A percentile compares a stretch with the other conserved stretches of the same genome.
phyloP scores from a whole-genome alignment of 1,284 basidiomycete genomes.

The Naganishia sp. region DNA sequence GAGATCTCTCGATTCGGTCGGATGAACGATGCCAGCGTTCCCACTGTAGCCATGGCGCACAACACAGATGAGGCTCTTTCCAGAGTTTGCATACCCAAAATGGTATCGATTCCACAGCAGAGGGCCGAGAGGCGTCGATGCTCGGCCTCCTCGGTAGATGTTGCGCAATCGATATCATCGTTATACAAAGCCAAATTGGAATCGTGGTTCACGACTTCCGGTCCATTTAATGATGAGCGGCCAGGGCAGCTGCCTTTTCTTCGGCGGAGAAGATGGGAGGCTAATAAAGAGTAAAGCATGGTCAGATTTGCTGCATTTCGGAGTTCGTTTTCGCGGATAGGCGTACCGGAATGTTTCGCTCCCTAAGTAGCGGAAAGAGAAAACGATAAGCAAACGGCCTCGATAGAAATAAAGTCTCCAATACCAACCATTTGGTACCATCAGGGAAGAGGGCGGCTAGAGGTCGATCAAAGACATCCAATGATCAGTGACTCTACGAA shows the following conservation, averaged over 20 bases:
- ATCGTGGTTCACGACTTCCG: not conserved
- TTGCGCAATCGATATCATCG: conserved; percentile 7
- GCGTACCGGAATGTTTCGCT: conserved; percentile 55
- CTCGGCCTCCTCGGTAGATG: too few relatives aligned
- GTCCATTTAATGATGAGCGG: conserved; percentile 36
- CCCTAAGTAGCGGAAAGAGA: conserved; percentile 39
- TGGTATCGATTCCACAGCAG: too few relatives aligned
- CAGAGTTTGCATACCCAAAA: too few relatives aligned
- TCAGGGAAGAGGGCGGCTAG: conserved; percentile 74
- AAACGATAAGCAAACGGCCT: conserved; percentile 12
- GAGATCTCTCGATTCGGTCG: too few relatives aligned
- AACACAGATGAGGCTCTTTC: too few relatives aligned
- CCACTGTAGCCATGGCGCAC: too few relatives aligned
- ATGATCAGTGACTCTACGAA: conserved; percentile 30
- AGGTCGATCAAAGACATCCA: not conserved
- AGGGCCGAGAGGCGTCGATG: too few relatives aligned
- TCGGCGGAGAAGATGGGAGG: conserved; percentile 49
- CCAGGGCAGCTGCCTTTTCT: conserved; percentile 46
- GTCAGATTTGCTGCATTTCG: conserved; percentile 20
- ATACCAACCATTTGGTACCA: conserved; percentile 80
- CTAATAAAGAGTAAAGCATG: conserved; percentile 31
- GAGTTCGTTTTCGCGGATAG: not conserved
- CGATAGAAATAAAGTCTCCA: not conserved
- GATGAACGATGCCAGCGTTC: too few relatives aligned
- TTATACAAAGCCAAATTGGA: conserved; percentile 10